A percentile compares a stretch with the other conserved stretches of the same genome.
These are phyloP conservation scores for Thozetella sp. DNA, from an alignment of 495 filamentous ascomycete genomes.

Conservation along the genomic window DNA sequence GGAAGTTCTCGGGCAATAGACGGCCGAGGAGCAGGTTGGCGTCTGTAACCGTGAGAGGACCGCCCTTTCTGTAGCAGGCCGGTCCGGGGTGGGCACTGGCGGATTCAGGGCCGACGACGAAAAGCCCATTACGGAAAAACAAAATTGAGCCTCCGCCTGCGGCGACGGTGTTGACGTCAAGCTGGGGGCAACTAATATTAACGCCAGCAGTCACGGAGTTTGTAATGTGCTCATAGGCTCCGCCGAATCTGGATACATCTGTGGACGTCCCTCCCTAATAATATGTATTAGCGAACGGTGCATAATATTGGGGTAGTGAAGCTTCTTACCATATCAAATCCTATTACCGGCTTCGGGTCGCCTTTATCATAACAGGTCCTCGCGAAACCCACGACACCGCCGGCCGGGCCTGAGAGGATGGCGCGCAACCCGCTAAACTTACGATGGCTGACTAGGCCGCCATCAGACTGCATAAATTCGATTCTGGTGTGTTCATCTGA, in stretches of 20 bases:
- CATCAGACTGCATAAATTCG: slow-evolving; percentile 89
- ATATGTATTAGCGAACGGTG: not conserved
- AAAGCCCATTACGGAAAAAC: slow-evolving; percentile 89
- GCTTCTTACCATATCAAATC: slow-evolving; percentile 78
- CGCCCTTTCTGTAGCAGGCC: slow-evolving; percentile 93
- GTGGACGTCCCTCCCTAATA: slow-evolving; percentile 75
- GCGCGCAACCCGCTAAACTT: slow-evolving; percentile 75
- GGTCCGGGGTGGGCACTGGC: slow-evolving; percentile 92
- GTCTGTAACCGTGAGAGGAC: slow-evolving; percentile 90
- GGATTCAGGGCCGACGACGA: slow-evolving; percentile 93
- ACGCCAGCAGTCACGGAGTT: slow-evolving; percentile 96
- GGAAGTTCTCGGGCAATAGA: slow-evolving; percentile 93
- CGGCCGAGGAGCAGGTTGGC: slow-evolving; percentile 90
- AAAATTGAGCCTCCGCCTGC: slow-evolving; percentile 93
- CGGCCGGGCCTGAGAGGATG: slow-evolving; percentile 79
- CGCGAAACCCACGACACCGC: slow-evolving; percentile 90
- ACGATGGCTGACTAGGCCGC: slow-evolving; percentile 76
- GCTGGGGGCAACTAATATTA: slow-evolving; percentile 89
- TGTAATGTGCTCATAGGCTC: slow-evolving; percentile 94
- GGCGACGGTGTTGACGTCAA: slow-evolving; percentile 99
- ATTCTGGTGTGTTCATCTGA: slow-evolving; percentile 66
- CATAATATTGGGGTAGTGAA: not conserved
- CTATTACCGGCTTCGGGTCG: slow-evolving; percentile 88
- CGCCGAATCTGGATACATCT: slow-evolving; percentile 86
- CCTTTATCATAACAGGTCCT: slow-evolving; percentile 87